Conservation (phyloP, 805 yeast species). For the Teunomyces kruisii region DNA sequence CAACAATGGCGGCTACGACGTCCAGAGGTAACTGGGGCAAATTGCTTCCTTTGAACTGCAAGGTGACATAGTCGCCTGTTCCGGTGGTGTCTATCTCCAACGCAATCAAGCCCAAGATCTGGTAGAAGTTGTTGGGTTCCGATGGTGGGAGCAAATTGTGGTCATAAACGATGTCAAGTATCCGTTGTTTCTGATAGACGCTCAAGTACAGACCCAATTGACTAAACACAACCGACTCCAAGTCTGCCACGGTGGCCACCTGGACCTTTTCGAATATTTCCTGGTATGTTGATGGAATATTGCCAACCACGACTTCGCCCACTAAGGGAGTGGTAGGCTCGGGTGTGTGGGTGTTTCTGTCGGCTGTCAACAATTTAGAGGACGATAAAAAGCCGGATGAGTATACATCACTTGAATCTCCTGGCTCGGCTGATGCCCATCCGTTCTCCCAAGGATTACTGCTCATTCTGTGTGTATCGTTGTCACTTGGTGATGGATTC, state of each 20-base stretch:
- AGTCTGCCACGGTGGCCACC: constrained; percentile 24
- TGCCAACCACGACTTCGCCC: not conserved
- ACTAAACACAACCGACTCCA: constrained; percentile 29
- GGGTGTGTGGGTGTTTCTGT: not conserved
- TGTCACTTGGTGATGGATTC: not conserved
- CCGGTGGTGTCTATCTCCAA: constrained; percentile 44
- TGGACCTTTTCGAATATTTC: constrained; percentile 19
- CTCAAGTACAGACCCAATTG: constrained; percentile 22
- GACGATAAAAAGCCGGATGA: constrained; percentile 20
- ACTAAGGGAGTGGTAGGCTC: not conserved
- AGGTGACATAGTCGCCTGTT: constrained; percentile 42
- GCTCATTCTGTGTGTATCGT: not conserved
- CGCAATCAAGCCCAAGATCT: constrained; percentile 39
- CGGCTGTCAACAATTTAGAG: constrained; percentile 18
- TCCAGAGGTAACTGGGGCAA: constrained; percentile 35
- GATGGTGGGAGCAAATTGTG: constrained; percentile 33
- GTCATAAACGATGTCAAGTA: constrained; percentile 36
- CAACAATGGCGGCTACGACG: constrained; percentile 12
- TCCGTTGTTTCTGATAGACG: constrained; percentile 29
- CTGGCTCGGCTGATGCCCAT: constrained; percentile 26
- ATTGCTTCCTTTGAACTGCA: constrained; percentile 32
- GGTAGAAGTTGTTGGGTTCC: constrained; percentile 28
- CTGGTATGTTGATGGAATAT: constrained; percentile 32
- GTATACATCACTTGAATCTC: not conserved
- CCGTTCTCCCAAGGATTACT: constrained; percentile 43